Evolutionary conservation across 139 green algal genomes (phyloP).

Genomic region (Coccomyxa sp.): DNA sequence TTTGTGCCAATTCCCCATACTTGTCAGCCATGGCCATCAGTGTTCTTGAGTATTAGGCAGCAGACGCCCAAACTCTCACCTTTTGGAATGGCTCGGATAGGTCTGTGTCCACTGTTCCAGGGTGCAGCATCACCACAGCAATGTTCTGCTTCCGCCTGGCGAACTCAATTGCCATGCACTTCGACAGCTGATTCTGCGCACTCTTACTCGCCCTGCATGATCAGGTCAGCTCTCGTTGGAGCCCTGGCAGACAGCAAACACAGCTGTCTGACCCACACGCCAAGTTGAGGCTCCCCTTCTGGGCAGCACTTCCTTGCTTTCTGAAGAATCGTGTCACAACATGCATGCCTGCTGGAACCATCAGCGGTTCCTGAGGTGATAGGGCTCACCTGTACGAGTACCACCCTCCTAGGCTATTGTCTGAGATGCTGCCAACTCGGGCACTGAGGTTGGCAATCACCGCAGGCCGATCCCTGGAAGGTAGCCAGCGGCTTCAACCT

Average conservation of each 20-base stretch:
- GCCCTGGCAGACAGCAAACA: background rate
- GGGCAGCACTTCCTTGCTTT: background rate
- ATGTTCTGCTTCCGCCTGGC: slow-evolving; percentile 46
- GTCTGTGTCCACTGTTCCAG: slow-evolving; percentile 78
- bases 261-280: too few relatives aligned
- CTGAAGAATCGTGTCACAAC: background rate
- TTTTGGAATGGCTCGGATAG: slow-evolving; percentile 70
- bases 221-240: background rate
- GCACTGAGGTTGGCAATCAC: slow-evolving; percentile 75
- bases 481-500: background rate
- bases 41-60: background rate
- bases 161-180: slow-evolving; percentile 67
- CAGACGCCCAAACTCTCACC: slow-evolving; percentile 10
- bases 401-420: slow-evolving; percentile 80
- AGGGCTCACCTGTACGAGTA: slow-evolving; percentile 60
- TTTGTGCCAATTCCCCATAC: background rate
- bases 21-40: background rate
- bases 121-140: slow-evolving; percentile 69
- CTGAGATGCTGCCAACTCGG: slow-evolving; percentile 66
- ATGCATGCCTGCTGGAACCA: background rate
- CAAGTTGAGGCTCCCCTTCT: background rate
- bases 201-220: slow-evolving; percentile 53
- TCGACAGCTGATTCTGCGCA: slow-evolving; percentile 81
- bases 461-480: slow-evolving; percentile 35
- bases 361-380: background rate